Evolutionary conservation across 1,284 basidiomycete genomes (phyloP).

Genomic region (Thelephora terrestris): DNA sequence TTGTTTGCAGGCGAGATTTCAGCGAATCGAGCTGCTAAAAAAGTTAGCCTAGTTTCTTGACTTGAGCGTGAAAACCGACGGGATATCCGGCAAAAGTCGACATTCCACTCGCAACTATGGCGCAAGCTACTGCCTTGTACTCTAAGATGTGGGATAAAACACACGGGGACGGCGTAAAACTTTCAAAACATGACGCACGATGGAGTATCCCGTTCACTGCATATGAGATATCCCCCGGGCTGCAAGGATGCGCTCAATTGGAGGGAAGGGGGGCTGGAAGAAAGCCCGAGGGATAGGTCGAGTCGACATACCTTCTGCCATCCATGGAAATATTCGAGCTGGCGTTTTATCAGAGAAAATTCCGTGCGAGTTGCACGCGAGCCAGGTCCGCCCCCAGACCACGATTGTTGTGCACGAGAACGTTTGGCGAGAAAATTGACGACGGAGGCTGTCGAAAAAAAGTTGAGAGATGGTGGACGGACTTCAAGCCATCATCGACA

Average conservation of each 20-base stretch:
- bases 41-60: background rate
- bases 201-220: background rate
- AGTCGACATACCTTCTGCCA: background rate
- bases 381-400: too few species aligned
- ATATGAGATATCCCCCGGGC: background rate
- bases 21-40: slow-evolving; percentile 67
- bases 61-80: slow-evolving; percentile 29
- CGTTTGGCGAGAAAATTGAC: too few species aligned
- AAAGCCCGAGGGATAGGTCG: background rate
- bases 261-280: too few species aligned
- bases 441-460: too few species aligned
- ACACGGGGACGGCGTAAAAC: background rate
- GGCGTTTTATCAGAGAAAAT: too few species aligned
- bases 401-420: too few species aligned
- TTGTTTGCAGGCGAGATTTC: slow-evolving; percentile 86
- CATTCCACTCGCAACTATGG: slow-evolving; percentile 72
- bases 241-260: background rate
- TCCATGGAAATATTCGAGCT: background rate
- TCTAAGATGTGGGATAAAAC: slow-evolving; percentile 27
- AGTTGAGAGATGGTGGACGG: too few species aligned
- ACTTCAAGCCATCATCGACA: too few species aligned
- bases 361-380: too few species aligned
- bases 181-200: background rate
- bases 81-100: slow-evolving; percentile 79
- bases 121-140: slow-evolving; percentile 76